Evolutionary conservation across 2,329 filamentous ascomycete genomes (phyloP).

Genomic region (Nakataea oryzae): DNA sequence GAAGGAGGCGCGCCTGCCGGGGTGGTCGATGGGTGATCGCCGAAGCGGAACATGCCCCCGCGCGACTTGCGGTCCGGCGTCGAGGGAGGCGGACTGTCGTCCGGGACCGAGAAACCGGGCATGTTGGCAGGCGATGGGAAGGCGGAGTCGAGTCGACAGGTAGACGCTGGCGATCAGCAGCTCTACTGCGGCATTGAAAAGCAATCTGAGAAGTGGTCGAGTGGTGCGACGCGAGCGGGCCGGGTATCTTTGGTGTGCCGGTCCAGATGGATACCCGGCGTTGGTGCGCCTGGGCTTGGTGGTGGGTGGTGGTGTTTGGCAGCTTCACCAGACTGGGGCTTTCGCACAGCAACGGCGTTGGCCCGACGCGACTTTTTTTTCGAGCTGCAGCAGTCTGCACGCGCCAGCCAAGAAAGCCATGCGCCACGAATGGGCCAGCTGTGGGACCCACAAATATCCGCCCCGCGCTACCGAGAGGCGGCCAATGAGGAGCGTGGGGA

Average conservation of each 20-base stretch:
- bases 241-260: not conserved
- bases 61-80: conserved; percentile 34
- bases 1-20: conserved; percentile 41
- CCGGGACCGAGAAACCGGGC: not conserved
- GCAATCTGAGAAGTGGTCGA: not conserved
- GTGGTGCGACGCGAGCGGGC: too few relatives aligned
- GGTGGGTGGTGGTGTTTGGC: too few relatives aligned
- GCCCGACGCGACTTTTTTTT: conserved; percentile 3
- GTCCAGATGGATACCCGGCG: not conserved
- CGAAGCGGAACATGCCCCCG: conserved; percentile 26
- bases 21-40: conserved; percentile 39
- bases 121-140: not conserved
- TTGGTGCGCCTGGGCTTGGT: not conserved
- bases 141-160: not conserved
- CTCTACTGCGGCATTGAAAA: not conserved
- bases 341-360: not conserved
- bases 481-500: not conserved
- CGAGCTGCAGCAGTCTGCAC: not conserved
- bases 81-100: conserved; percentile 30
- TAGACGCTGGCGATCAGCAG: not conserved
- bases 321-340: not conserved
- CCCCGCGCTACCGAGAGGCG: too few relatives aligned
- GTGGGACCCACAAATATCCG: not conserved
- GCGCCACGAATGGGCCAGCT: not conserved
- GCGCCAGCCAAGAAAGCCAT: not conserved